A percentile compares a stretch with the other conserved stretches of the same genome.
phyloP scores from a whole-genome alignment of 768 basidiomycete species.

The Botryobasidium botryosum region DNA sequence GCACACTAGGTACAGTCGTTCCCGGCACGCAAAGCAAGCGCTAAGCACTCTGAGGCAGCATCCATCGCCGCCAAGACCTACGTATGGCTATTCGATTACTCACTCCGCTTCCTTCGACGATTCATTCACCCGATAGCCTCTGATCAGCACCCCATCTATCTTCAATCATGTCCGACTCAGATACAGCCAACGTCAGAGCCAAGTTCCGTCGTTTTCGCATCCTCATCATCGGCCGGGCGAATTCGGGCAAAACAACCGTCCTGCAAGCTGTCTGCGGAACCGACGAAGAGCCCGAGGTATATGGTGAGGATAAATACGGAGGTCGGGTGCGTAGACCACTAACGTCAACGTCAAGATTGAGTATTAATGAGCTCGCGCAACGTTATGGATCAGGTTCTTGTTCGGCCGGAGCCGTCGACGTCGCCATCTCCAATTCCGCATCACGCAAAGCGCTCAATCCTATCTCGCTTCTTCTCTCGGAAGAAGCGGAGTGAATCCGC shows the following conservation, averaged over 20 bases:
- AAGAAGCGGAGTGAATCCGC: too few species aligned
- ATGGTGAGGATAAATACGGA: background rate
- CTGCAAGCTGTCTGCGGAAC: background rate
- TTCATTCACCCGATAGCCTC: too few species aligned
- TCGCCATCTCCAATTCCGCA: background rate
- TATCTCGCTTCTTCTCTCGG: background rate
- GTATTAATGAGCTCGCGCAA: background rate
- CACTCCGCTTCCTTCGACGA: too few species aligned
- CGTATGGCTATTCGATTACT: too few species aligned
- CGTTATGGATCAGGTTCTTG: background rate
- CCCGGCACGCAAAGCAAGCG: too few species aligned
- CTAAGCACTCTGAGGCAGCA: too few species aligned
- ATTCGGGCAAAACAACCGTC: slow-evolving; percentile 1
- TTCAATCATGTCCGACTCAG: too few species aligned
- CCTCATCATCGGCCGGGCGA: background rate
- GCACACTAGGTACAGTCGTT: too few species aligned
- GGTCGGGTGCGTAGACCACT: background rate
- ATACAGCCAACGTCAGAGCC: too few species aligned
- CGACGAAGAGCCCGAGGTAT: background rate
- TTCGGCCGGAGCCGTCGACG: background rate
- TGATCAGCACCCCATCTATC: too few species aligned
- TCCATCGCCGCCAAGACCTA: too few species aligned
- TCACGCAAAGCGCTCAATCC: background rate
- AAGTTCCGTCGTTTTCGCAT: background rate
- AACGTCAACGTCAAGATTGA: background rate